Conservation (phyloP, 2,329 filamentous ascomycete genomes). For the Macrophomina tecta region DNA sequence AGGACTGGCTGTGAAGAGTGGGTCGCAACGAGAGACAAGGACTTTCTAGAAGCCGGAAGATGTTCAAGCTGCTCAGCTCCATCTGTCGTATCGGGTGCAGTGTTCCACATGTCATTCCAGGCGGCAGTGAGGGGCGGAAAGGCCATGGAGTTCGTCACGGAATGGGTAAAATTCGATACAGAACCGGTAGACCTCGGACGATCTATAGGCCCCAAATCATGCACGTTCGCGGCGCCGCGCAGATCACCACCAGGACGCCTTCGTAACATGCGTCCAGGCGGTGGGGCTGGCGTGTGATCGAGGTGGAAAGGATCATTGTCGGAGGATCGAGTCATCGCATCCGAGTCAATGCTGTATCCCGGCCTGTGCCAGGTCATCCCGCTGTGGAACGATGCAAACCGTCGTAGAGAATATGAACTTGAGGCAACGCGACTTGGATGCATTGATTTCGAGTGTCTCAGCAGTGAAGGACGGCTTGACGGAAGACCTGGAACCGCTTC, state of each 20-base stretch:
- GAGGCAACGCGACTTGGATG: conserved; percentile 36
- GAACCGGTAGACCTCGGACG: conserved; percentile 57
- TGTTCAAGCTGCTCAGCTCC: background rate
- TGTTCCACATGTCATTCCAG: conserved; percentile 28
- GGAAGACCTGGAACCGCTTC: conserved; percentile 7
- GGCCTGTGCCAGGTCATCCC: conserved; percentile 58
- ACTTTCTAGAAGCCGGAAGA: conserved; percentile 34
- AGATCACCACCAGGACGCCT: conserved; percentile 57
- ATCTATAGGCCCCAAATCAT: conserved; percentile 50
- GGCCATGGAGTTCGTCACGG: conserved; percentile 46
- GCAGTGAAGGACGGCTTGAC: conserved; percentile 29
- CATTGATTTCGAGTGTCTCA: conserved; percentile 41
- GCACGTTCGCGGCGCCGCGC: conserved; percentile 53
- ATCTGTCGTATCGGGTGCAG: background rate
- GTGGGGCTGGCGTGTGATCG: conserved; percentile 39
- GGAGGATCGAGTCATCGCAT: conserved; percentile 52
- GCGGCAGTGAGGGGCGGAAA: conserved; percentile 31
- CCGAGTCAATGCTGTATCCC: conserved; percentile 64
- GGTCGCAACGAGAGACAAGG: conserved; percentile 54
- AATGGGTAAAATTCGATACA: conserved; percentile 51
- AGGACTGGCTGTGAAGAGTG: conserved; percentile 63
- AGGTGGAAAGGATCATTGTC: conserved; percentile 48
- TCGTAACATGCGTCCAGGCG: conserved; percentile 49
- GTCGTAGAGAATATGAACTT: conserved; percentile 53
- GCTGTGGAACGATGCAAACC: conserved; percentile 67